These are phyloP conservation scores for Udeniomyces megalosporus DNA, from an alignment of 768 basidiomycete species.

Conservation along the genomic window DNA sequence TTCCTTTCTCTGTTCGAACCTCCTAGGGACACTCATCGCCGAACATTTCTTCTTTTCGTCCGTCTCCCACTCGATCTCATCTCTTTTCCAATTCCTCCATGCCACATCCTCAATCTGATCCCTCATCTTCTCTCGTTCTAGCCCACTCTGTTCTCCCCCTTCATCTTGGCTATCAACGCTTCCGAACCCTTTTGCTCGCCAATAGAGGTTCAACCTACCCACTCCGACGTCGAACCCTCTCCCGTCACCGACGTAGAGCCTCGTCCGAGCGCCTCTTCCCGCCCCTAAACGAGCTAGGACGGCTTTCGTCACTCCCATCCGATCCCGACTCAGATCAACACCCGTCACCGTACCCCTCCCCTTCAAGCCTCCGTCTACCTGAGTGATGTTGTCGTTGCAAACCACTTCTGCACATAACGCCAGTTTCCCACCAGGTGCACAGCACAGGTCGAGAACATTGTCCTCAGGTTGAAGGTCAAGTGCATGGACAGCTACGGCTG, in stretches of 20 bases:
- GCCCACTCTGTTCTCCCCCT: neutral
- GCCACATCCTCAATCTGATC: neutral
- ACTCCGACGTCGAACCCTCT: conserved; percentile 7
- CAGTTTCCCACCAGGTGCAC: conserved; percentile 10
- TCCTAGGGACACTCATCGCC: neutral
- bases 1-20: neutral
- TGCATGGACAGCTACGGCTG: conserved; percentile 13
- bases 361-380: too few relatives aligned
- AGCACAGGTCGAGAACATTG: conserved; percentile 14
- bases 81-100: neutral
- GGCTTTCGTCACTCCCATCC: neutral
- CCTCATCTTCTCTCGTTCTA: neutral
- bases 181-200: conserved; percentile 4
- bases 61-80: neutral
- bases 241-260: conserved; percentile 3
- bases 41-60: too few relatives aligned
- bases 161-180: neutral
- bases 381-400: too few relatives aligned
- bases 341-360: conserved; percentile 12
- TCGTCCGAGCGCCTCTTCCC: neutral
- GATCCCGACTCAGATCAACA: neutral
- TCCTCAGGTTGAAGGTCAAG: conserved; percentile 4
- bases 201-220: neutral
- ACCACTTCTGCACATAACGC: conserved; percentile 2
- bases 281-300: neutral